Percentiles rank a stretch among this genome's conserved stretches.
These are phyloP conservation scores for Globomyces pollinis-pini DNA, from an alignment of 192 early-diverging fungal species.

Conservation along the genomic window DNA sequence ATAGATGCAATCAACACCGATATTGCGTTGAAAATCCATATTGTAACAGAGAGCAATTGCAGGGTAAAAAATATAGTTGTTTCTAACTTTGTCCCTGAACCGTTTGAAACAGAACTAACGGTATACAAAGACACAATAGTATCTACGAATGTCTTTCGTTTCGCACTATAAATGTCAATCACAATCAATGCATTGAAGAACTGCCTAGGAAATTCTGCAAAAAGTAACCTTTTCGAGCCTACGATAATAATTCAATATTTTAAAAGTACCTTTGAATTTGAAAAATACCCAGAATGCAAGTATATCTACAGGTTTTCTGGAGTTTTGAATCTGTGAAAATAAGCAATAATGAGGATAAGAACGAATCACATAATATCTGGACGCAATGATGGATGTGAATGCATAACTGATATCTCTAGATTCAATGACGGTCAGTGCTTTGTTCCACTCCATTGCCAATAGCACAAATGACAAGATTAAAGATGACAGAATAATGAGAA, in stretches of 20 bases:
- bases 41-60: conserved; percentile 39
- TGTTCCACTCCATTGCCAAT: conserved; percentile 59
- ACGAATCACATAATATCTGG: conserved; percentile 58
- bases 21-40: conserved; percentile 52
- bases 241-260: no score
- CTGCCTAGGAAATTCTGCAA: conserved; percentile 77
- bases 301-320: conserved; percentile 53
- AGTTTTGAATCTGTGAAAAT: conserved; percentile 62
- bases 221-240: conserved; percentile 76
- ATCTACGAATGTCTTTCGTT: neutral
- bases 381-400: conserved; percentile 64
- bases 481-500: conserved; percentile 44
- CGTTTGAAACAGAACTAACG: neutral
- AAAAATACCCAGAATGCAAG: conserved; percentile 81
- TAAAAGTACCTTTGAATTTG: conserved; percentile 59
- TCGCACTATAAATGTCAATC: neutral
- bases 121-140: neutral
- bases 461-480: conserved; percentile 62
- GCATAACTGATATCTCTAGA: conserved; percentile 70
- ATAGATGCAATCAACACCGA: conserved; percentile 50
- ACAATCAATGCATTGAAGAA: conserved; percentile 44
- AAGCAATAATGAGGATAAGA: conserved; percentile 78
- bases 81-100: neutral
- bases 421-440: conserved; percentile 54
- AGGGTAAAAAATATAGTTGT: neutral